These are phyloP conservation scores for Euphorbia peplus DNA, from an alignment of 345 rosid genomes.

Conservation along the genomic window DNA sequence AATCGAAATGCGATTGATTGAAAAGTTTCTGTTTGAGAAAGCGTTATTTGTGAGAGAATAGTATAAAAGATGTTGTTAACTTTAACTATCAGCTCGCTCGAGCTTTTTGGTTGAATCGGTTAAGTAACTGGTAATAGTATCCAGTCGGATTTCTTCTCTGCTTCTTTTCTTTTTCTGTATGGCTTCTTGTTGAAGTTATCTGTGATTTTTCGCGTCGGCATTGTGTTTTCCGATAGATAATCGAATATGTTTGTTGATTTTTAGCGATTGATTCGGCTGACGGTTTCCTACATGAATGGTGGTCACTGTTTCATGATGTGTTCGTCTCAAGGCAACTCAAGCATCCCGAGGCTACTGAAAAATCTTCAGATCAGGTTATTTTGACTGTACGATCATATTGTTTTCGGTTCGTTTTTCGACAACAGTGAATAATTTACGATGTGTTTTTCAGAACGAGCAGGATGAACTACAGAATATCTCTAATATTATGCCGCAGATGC, in stretches of 20 bases:
- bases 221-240: neutral
- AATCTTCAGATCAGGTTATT: constrained; percentile 16
- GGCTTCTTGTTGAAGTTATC: neutral
- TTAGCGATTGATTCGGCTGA: constrained; percentile 25
- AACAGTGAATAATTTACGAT: constrained; percentile 8
- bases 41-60: too few species aligned
- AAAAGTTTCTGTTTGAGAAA: too few species aligned
- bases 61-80: too few species aligned
- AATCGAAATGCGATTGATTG: too few species aligned
- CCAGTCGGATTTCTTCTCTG: neutral
- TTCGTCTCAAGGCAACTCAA: constrained; percentile 14
- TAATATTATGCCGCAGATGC: constrained; percentile 3
- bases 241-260: constrained; percentile 3
- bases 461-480: constrained; percentile 10
- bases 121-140: too few species aligned
- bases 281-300: constrained; percentile 43
- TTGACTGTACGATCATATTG: too few species aligned
- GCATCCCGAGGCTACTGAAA: constrained; percentile 1
- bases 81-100: too few species aligned
- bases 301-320: constrained; percentile 27
- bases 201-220: neutral
- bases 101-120: too few species aligned
- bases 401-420: neutral
- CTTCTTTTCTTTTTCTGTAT: neutral
- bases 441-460: constrained; percentile 14